Evolutionary conservation across 2,329 filamentous ascomycete species (phyloP), one percentile per base, ranked within the genome.

Genomic region (Neodidymelliopsis sp.): DNA sequence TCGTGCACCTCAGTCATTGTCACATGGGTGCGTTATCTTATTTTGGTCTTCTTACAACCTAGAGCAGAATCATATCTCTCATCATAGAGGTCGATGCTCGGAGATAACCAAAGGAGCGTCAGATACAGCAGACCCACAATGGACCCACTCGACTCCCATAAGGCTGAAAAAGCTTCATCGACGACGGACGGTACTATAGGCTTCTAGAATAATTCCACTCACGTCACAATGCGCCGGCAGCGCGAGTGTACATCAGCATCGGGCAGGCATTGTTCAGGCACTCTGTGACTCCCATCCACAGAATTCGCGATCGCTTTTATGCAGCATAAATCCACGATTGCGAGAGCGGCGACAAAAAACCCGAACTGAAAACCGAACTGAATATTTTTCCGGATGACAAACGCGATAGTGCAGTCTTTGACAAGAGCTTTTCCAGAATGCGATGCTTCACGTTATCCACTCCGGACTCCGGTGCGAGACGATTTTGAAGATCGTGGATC

Each of bases 111-210:
- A 41, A 20, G 25, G 27, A 40, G 42, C 49, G 37, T 50, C 40
- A 43, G 31, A 48, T 29, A 16, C 24, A 16, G 27, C 35, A 30
- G 40, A 22, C 47, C 42, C 46, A 47, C 47, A 35, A 6, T 10
- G 16, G 54, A 36, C 36, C 53, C 54, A 53, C 48, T 15, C n/a
- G 18, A 50, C 22, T 20, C 35, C 53, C 37, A 28, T 49, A 57
- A 48, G 59, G 59, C 60, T 60, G 57, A 57, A 54, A 38, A 59
- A 56, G 53, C 53, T 54, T 60, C 46, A 25, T 48, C 28, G 43
- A 24, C 31, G 20, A 10, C 18, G 24, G 24, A 27, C 7, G 30
- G 24, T 22, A 39, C 12, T 13, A 20, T 29, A 4, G 20, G 19
- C 25, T 52, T 55, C 41, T 41, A 51, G 35, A 53, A 39, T 35